Conservation (phyloP, 208 protist genomes). For the Acanthamoeba quina region DNA sequence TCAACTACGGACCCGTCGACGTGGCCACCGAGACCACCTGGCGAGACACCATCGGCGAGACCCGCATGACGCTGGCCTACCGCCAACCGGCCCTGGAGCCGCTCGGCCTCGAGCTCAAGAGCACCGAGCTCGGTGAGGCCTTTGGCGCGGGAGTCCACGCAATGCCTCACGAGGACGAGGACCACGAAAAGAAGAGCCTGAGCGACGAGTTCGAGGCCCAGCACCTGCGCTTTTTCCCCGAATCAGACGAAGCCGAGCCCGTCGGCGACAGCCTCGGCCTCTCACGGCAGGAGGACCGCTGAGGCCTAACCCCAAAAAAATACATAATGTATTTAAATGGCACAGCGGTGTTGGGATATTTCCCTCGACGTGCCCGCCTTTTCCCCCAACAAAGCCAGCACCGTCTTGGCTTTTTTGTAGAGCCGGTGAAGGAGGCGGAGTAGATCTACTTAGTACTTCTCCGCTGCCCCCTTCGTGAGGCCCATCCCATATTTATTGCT, state of each 20-base stretch:
- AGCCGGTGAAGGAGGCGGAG: too few species aligned
- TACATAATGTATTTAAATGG: too few species aligned
- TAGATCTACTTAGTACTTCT: too few species aligned
- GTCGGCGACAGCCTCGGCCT: background rate
- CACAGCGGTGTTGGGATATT: too few species aligned
- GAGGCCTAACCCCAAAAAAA: background rate
- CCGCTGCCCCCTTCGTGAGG: too few species aligned
- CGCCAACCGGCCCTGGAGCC: background rate
- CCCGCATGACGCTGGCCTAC: background rate
- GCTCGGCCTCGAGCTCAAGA: background rate
- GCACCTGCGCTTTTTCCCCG: slow-evolving; percentile 1
- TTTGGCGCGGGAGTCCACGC: background rate
- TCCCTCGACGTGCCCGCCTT: too few species aligned
- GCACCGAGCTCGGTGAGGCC: background rate
- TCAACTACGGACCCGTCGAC: slow-evolving; percentile 17
- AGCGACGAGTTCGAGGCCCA: background rate
- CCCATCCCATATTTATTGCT: too few species aligned
- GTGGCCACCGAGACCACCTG: background rate
- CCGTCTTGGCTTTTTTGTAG: too few species aligned
- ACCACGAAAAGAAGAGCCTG: background rate
- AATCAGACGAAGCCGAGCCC: background rate
- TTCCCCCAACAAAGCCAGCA: too few species aligned
- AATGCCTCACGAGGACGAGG: background rate
- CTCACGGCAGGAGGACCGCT: background rate
- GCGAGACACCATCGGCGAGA: slow-evolving; percentile 20